These are phyloP conservation scores for Arthonia radiata DNA, from an alignment of 495 filamentous ascomycete species.

Conservation along the genomic window DNA sequence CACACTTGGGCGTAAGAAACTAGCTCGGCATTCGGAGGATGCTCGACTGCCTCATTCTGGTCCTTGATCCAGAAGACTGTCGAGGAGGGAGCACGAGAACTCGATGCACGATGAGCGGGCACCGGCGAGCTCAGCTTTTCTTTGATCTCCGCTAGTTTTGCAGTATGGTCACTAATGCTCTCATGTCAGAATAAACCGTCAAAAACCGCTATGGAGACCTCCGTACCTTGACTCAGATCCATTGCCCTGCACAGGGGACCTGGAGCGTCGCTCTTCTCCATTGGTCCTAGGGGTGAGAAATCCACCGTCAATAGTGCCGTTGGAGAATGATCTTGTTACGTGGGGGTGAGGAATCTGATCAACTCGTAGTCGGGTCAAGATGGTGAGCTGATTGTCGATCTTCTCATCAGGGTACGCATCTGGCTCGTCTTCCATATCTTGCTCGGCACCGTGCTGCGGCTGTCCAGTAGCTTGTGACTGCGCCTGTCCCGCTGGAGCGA, in stretches of 20 bases:
- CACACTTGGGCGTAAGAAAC: no score
- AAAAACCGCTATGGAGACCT: constrained; percentile 5
- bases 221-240: constrained; percentile 8
- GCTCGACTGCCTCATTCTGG: constrained; percentile 14
- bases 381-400: constrained; percentile 24
- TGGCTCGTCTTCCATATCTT: no score
- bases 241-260: constrained; percentile 9
- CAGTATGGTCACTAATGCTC: constrained; percentile 5
- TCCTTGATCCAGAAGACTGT: constrained; percentile 24
- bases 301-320: constrained; percentile 27
- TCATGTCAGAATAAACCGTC: no score
- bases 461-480: background rate
- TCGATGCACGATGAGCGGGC: constrained; percentile 4
- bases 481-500: background rate
- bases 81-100: constrained; percentile 1
- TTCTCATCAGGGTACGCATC: constrained; percentile 28
- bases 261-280: constrained; percentile 11
- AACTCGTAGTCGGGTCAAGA: constrained; percentile 18
- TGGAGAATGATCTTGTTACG: constrained; percentile 24
- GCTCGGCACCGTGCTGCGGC: no score
- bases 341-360: constrained; percentile 5
- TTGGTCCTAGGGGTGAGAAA: constrained; percentile 13
- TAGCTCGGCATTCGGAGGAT: no score
- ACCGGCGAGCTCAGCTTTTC: constrained; percentile 4
- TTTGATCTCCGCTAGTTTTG: constrained; percentile 4